Base-by-base conservation (phyloP, 1,284 basidiomycete species). In the Pholiota adiposa region DNA sequence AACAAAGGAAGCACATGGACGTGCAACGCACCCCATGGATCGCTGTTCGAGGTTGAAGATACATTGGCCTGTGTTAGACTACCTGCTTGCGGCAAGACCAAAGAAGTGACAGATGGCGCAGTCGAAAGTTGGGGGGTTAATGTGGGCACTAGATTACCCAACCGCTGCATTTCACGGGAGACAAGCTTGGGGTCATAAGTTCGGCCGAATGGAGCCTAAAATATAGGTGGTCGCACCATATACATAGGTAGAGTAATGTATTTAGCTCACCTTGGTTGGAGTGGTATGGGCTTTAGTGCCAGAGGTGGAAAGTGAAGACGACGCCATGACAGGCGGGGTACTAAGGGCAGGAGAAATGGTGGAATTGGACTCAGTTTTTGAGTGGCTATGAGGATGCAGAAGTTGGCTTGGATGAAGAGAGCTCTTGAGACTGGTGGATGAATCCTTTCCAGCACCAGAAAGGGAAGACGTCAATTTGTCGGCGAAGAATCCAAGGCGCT, bases 1-100 rank as follows among this genome's bases (percentile, higher is more conserved):
- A 96, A 97, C 5, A 97, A 76, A 0, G 95, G 95, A 11, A 98
- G 77, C 6, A 97, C 87, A 70, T 93, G 87, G 23, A 96, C 87
- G 70, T 96, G 93, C 19, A 97, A 77, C 43, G 86, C 79, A 57
- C 87, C 84, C 94, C 94, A 96, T 9, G 93, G 89, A 66, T 87
- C 86, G 4, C 79, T 74, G 4, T 76, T 71, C 2, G 77, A 70
- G 3, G 73, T 72, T 7, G 79, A 75, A 0, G 79, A 66, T 18
- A 77, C 65, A 60, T 55, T 76, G 60, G 73, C 66, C 58, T 77
- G 78, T 4, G 78, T 71, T 56, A 79, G 74, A 51, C 75, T 71
- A 4, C 73, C 71, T 14, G 76, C 69, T 23, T 71, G 75, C 60
- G 73, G 79, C 59, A 77, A 72, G 58, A 73, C 71, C 54, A 77